Base-by-base conservation (phyloP, 2,329 filamentous ascomycete species). In the Corynespora cassiicola region DNA sequence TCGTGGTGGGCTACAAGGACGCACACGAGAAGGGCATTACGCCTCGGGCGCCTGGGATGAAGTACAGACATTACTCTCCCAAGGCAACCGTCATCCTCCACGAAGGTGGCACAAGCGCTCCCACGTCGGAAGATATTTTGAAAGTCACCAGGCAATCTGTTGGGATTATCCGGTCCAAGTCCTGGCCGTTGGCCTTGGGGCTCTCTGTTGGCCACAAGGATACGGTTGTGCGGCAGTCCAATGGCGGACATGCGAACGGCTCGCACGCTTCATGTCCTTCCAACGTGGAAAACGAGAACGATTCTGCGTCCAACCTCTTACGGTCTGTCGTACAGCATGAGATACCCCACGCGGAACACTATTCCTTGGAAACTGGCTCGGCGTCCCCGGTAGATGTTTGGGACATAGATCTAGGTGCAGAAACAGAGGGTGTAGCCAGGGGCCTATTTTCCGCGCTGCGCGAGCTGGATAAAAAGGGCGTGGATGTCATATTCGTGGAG, bases 41-140 rank as follows among this genome's bases (percentile, higher is more conserved):
- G 38, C 94, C 94, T 0, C 79, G 89, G 39, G 94, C 94, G 1
- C 94, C 94, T 0, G 94, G 94, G 1, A 99, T 99, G 94, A 99
- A 99, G 71, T 99, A 99, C 66, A 89, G 94, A 63, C 94, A 99
- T 66, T 99, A 99, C 62, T 95, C 91, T 27, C 94, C 94, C 1
- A 88, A 85, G 66, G 95, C 94, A 1, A 83, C 79, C 29, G 91
- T 99, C 2, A 74, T 95, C 10, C 75, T 97, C 2, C 95, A 90
- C 62, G 89, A 96, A 64, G 70, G 80, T 19, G 75, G 72, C 1
- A 51, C 64, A 62, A 65, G 46, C 12, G 41, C 55, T 18, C 47
- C 70, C 15, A 49, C 53, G 45, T 4, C 27, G 2, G 54, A 61
- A 4, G 61, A 70, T 11, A 31, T 72, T 2, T 42, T 48, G 17